Percentiles rank a stretch among this genome's conserved stretches.
These are phyloP conservation scores for Tulasnella calospora DNA, from an alignment of 768 basidiomycete species.

Conservation along the genomic window DNA sequence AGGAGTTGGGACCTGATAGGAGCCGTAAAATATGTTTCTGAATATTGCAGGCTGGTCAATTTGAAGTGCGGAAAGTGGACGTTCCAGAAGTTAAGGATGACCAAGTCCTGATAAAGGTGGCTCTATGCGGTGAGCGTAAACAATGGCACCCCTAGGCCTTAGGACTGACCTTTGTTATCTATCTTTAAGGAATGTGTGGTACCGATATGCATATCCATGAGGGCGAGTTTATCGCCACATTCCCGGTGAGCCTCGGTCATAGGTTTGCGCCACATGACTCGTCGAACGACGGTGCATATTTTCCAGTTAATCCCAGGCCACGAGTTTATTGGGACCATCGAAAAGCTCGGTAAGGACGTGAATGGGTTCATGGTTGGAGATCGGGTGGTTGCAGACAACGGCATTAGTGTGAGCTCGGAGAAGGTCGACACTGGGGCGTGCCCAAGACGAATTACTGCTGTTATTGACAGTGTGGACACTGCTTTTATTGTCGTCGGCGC, in stretches of 20 bases:
- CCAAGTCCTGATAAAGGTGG: slow-evolving; percentile 72
- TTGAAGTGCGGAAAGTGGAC: slow-evolving; percentile 62
- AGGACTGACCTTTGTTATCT: slow-evolving; percentile 27
- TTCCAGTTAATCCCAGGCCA: slow-evolving; percentile 65
- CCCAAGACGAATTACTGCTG: slow-evolving; percentile 5
- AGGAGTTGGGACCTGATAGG: background rate
- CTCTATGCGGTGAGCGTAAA: slow-evolving; percentile 22
- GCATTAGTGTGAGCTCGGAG: slow-evolving; percentile 51
- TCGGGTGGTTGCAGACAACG: slow-evolving; percentile 78
- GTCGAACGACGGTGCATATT: background rate
- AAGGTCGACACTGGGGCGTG: background rate
- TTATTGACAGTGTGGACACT: slow-evolving; percentile 61
- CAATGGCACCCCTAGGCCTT: slow-evolving; percentile 22
- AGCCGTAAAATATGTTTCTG: slow-evolving; percentile 18
- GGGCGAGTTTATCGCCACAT: slow-evolving; percentile 67
- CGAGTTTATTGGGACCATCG: slow-evolving; percentile 67
- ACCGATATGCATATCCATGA: slow-evolving; percentile 64
- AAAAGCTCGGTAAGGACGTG: slow-evolving; percentile 74
- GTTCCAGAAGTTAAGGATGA: slow-evolving; percentile 61
- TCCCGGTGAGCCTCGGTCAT: slow-evolving; percentile 49
- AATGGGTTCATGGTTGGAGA: slow-evolving; percentile 69
- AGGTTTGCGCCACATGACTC: background rate
- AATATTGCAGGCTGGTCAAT: slow-evolving; percentile 54
- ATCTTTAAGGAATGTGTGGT: slow-evolving; percentile 50
- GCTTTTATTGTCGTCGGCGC: slow-evolving; percentile 87